phyloP scores from a whole-genome alignment of 2,329 filamentous ascomycete genomes.

The Verticillium longisporum region DNA sequence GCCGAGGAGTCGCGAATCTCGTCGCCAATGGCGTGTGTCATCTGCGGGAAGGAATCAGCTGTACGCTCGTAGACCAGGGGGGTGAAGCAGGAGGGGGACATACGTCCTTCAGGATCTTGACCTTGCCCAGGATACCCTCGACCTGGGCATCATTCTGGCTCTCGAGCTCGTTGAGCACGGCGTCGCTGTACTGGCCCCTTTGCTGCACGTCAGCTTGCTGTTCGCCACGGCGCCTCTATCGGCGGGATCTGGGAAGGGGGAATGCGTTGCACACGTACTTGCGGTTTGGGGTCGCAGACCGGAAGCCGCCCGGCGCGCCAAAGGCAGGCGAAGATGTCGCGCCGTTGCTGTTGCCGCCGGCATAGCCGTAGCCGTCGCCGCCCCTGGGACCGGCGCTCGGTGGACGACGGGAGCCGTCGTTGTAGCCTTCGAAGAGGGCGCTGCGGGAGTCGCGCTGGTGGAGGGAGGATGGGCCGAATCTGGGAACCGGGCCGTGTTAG shows the following conservation, averaged over 20 bases:
- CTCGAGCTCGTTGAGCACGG: constrained; percentile 87
- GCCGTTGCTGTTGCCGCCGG: constrained; percentile 10
- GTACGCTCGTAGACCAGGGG: background rate
- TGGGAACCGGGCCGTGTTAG: background rate
- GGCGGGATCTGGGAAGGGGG: background rate
- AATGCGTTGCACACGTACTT: constrained; percentile 35
- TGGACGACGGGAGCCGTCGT: constrained; percentile 31
- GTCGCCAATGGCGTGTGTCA: constrained; percentile 88
- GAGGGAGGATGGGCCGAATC: constrained; percentile 61
- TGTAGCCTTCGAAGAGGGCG: constrained; percentile 69
- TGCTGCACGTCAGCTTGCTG: constrained; percentile 1
- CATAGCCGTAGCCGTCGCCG: constrained; percentile 45
- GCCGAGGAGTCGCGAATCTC: constrained; percentile 89
- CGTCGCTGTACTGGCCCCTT: constrained; percentile 85
- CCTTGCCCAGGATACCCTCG: constrained; percentile 85
- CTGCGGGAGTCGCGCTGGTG: constrained; percentile 69
- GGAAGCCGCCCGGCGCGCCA: constrained; percentile 36
- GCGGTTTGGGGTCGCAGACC: constrained; percentile 65
- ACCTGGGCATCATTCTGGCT: constrained; percentile 91
- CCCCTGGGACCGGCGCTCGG: constrained; percentile 40
- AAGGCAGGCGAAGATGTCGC: constrained; percentile 17
- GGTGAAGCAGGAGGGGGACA: constrained; percentile 17
- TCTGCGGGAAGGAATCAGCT: constrained; percentile 37
- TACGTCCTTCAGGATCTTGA: constrained; percentile 83
- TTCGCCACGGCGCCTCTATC: background rate